These are phyloP conservation scores for Gastrodia elata DNA, from an alignment of 106 monocot species.

Conservation along the genomic window DNA sequence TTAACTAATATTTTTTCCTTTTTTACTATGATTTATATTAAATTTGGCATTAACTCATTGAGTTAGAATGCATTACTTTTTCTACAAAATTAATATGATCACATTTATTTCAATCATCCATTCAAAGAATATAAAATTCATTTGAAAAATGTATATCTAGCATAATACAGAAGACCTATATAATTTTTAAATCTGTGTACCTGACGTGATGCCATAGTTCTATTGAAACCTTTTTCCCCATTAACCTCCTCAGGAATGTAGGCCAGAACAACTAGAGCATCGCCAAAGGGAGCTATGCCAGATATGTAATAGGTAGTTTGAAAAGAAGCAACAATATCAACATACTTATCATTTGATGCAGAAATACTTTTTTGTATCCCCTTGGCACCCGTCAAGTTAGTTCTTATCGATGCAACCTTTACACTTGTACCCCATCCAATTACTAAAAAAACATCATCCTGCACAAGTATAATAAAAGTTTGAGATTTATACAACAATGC, in stretches of 20 bases:
- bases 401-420: slow-evolving; percentile 82
- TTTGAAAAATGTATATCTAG: background rate
- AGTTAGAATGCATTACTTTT: no score
- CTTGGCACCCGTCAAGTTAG: slow-evolving; percentile 42
- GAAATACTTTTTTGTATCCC: slow-evolving; percentile 40
- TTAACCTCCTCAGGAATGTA: slow-evolving; percentile 77
- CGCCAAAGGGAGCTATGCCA: slow-evolving; percentile 95
- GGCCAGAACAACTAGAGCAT: slow-evolving; percentile 80
- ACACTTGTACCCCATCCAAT: slow-evolving; percentile 97
- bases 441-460: slow-evolving; percentile 93
- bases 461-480: slow-evolving; percentile 4
- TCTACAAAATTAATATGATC: background rate
- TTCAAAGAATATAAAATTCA: background rate
- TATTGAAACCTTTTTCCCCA: slow-evolving; percentile 58
- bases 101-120: background rate
- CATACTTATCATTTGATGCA: slow-evolving; percentile 54
- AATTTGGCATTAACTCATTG: no score
- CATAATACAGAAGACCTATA: background rate
- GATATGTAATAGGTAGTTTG: slow-evolving; percentile 85
- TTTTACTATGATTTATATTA: no score
- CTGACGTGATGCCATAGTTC: slow-evolving; percentile 59
- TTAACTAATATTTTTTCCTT: no score
- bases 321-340: slow-evolving; percentile 95
- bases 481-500: background rate
- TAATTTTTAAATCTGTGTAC: slow-evolving; percentile 21